phyloP scores from a whole-genome alignment of 83 land plant genomes.

The Picea abies region DNA sequence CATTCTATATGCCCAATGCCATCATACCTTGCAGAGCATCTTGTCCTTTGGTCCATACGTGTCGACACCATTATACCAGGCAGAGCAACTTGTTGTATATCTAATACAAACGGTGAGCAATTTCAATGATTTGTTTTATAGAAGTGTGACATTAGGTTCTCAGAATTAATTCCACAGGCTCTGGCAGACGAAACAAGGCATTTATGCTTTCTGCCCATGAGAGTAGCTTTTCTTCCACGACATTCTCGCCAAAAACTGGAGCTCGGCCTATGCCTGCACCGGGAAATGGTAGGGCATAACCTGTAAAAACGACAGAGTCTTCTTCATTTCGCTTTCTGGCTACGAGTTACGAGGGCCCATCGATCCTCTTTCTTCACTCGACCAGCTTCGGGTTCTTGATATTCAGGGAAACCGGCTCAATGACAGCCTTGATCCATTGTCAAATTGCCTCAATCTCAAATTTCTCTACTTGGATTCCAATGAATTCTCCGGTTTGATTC shows the following conservation, averaged over 20 bases:
- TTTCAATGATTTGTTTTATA: too few relatives aligned
- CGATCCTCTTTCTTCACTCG: conserved; percentile 26
- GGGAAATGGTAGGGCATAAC: conserved; percentile 34
- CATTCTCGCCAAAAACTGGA: conserved; percentile 42
- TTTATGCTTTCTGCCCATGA: too few relatives aligned
- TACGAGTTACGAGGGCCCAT: conserved; percentile 51
- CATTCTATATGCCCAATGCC: too few relatives aligned
- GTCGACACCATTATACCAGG: too few relatives aligned
- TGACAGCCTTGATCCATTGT: conserved; percentile 36
- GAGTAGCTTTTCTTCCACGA: conserved; percentile 19
- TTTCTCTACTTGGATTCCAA: conserved; percentile 54
- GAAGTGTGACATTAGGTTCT: too few relatives aligned
- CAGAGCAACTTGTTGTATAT: too few relatives aligned
- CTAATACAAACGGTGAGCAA: too few relatives aligned
- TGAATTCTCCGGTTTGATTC: conserved; percentile 62
- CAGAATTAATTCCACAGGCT: too few relatives aligned
- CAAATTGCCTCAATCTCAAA: conserved; percentile 49
- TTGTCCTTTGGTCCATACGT: too few relatives aligned
- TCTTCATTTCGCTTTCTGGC: conserved; percentile 44
- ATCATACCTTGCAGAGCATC: too few relatives aligned
- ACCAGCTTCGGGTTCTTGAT: conserved; percentile 37
- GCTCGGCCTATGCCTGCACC: conserved; percentile 30
- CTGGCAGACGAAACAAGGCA: too few relatives aligned
- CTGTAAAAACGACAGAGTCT: conserved; percentile 52
- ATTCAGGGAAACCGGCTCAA: conserved; percentile 62